phyloP scores from a whole-genome alignment of 495 filamentous ascomycete species.

The Penicillium psychrofluorescens region DNA sequence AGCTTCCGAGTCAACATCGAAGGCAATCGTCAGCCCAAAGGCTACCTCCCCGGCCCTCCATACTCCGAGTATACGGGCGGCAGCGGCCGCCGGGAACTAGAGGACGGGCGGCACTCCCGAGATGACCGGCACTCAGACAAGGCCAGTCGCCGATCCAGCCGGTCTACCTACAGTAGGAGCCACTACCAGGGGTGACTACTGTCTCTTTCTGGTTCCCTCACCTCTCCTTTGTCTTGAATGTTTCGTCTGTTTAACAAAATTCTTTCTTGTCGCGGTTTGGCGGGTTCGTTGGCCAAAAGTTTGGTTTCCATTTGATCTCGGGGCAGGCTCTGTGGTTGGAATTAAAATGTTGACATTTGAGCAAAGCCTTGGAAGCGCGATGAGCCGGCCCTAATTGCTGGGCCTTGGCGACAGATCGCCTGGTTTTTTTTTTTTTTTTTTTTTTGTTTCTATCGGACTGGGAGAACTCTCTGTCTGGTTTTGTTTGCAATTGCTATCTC shows the following conservation, averaged over 20 bases:
- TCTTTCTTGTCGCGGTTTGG: constrained; percentile 2
- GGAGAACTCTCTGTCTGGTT: constrained; percentile 19
- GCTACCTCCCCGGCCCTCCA: constrained; percentile 26
- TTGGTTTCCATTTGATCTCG: constrained; percentile 7
- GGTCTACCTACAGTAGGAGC: constrained; percentile 26
- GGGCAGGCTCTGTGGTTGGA: constrained; percentile 11
- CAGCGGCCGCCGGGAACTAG: constrained; percentile 20
- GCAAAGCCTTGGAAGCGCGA: background rate
- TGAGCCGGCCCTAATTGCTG: too few relatives aligned
- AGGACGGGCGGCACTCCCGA: constrained; percentile 22
- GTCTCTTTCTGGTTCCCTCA: background rate
- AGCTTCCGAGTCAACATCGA: constrained; percentile 33
- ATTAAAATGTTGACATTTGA: constrained; percentile 1
- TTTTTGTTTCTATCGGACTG: constrained; percentile 7
- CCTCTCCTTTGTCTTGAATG: background rate
- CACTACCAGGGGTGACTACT: constrained; percentile 8
- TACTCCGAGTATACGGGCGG: constrained; percentile 27
- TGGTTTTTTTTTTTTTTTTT: too few relatives aligned
- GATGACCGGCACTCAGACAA: constrained; percentile 34
- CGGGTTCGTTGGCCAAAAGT: constrained; percentile 12
- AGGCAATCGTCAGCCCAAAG: constrained; percentile 26
- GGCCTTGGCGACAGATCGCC: background rate
- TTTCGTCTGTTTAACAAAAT: constrained; percentile 1
- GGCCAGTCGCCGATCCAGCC: constrained; percentile 29
- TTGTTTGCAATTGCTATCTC: constrained; percentile 18